phyloP scores from a whole-genome alignment of 306 rosid species.

The Carpinus fangiana region DNA sequence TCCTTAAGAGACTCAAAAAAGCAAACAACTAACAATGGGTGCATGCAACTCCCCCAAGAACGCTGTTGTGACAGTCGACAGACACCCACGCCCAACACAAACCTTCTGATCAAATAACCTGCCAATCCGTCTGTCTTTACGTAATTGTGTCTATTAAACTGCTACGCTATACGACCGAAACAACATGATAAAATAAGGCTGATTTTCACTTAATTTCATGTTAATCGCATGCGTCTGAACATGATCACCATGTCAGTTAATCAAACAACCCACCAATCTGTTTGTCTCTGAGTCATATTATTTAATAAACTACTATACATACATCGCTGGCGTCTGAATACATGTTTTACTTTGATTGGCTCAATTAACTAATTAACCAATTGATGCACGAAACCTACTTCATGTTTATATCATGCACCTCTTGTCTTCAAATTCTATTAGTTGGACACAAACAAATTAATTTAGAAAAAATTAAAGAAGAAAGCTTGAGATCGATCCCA shows the following conservation, averaged over 20 bases:
- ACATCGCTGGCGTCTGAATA: constrained; percentile 27
- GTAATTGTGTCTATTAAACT: too few relatives aligned
- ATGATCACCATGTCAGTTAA: too few relatives aligned
- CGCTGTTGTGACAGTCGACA: constrained; percentile 22
- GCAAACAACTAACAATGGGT: constrained; percentile 11
- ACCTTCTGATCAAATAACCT: background rate
- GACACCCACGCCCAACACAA: constrained; percentile 31
- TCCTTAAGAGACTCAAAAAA: constrained; percentile 41
- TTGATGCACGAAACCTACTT: constrained; percentile 47
- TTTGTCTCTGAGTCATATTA: too few relatives aligned
- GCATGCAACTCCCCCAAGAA: constrained; percentile 5
- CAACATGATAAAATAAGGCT: too few relatives aligned
- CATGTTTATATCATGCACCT: constrained; percentile 32
- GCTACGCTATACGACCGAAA: too few relatives aligned
- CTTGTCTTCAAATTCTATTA: too few relatives aligned
- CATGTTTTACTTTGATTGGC: constrained; percentile 18
- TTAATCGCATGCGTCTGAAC: too few relatives aligned
- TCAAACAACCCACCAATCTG: too few relatives aligned
- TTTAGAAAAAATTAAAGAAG: constrained; percentile 12
- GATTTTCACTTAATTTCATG: too few relatives aligned
- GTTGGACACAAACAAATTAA: background rate
- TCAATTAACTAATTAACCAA: constrained; percentile 1
- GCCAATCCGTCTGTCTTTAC: background rate
- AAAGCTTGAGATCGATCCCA: constrained; percentile 25
- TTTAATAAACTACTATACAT: too few relatives aligned